Base-by-base conservation (phyloP, 768 basidiomycete genomes). In the Candolleomyces eurysporus region DNA sequence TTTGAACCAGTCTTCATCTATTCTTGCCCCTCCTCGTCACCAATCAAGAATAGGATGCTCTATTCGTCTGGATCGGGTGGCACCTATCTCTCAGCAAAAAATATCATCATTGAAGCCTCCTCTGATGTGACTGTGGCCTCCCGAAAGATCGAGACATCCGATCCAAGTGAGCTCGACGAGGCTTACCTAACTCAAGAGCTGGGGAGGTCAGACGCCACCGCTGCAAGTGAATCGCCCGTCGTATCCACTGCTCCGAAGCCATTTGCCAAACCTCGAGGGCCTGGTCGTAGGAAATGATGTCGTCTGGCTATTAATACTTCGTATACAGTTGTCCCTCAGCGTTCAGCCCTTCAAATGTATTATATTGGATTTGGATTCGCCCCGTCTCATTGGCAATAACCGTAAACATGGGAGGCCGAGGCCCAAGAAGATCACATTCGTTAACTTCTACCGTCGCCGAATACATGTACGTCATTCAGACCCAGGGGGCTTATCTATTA, bases 11-110 rank as follows among this genome's bases (percentile, higher is more conserved):
- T 91, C 54, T 95, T 94, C 74, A 91, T 97, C 60, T 98, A 98
- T 74, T 91, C 90, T 19, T 98, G 96, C 71, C 96, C 96, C 0
- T 82, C 87, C 3, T 68, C 74, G 14, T 92, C 91, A 6, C 90
- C 91, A 1, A 82, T 97, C 75, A 93, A 92, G 68, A 79, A 88
- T 63, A 84, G 94, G 48, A 95, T 98, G 92, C 70, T 97, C 40
- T 96, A 96, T 74, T 92, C 94, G 0, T 87, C 89, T 2, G 87
- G 86, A 9, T 84, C 84, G 11, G 66, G 79, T 10, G 72, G 82
- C 19, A 79, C 89, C 7, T 88, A 84, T 67, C 78, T 80, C 55
- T 75, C 82, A 8, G 86, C 83, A 36, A 87, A 86, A 63, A 75
- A 73, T 5, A 68, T 88, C 2, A 78, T 85, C 63, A 74, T 74